Evolutionary conservation across 331 rosid genomes (phyloP), one percentile per base, ranked within the genome.

Genomic region (Pyracantha coccinea): DNA sequence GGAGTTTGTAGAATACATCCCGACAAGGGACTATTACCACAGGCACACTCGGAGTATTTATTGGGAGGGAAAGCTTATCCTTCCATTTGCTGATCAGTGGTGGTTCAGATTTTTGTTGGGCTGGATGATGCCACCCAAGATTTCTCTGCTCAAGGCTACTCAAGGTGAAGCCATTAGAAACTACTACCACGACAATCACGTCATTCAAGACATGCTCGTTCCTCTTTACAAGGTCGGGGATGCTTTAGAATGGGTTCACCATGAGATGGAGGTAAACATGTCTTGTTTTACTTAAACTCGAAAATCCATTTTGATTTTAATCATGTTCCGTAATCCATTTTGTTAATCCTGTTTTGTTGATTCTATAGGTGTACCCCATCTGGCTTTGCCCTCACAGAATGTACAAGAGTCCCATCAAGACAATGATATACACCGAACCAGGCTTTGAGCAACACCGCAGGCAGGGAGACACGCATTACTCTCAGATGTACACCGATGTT

Each of bases 81-180:
- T 94, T 77, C 97, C 97, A 19, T 92, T 94, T 80, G 99, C 86
- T 19, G 99, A 94, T 85, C 99, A 94, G 72, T 92, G 73, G 71
- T 92, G 99, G 97, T 94, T 94, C 76, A 87, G 99, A 83, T 90
- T 69, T 77, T 83, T 94, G 38, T 29, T 94, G 72, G 99, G 99
- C 66, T 94, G 99, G 99, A 32, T 90, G 93, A 94, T 94, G 99
- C 99, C 99, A 17, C 99, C 99, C 60, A 94, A 92, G 87, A 92
- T 94, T 81, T 89, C 99, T 79, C 88, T 94, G 45, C 97, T 94
- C 71, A 94, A 94, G 85, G 99, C 99, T 69, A 94, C 99, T 75
- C 99, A 94, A 84, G 99, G 99, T 59, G 99, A 94, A 79, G 89
- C 97, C 20, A 89, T 94, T 66, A 85, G 99, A 82, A 94, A 94